Evolutionary conservation across 2,329 filamentous ascomycete species (phyloP).

Genomic region (Ophiocordyceps robertsii): DNA sequence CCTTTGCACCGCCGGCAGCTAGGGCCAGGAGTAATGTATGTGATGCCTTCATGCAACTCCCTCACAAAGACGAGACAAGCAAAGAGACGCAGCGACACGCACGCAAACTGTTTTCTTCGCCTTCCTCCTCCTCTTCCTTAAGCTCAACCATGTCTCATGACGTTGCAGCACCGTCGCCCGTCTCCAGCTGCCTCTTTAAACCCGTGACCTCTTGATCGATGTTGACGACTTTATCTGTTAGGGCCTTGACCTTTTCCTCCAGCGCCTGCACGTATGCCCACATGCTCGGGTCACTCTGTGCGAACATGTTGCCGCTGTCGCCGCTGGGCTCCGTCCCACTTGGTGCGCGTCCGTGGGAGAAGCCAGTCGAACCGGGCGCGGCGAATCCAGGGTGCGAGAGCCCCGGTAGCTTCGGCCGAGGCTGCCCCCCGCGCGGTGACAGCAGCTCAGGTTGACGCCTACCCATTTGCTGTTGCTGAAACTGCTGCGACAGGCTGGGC

Average conservation of each 20-base stretch:
- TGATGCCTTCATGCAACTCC: too few species aligned
- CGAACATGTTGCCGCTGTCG: slow-evolving; percentile 55
- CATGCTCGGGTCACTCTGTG: slow-evolving; percentile 45
- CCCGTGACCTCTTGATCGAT: slow-evolving; percentile 20
- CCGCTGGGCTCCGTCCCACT: slow-evolving; percentile 39
- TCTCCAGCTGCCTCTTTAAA: slow-evolving; percentile 20
- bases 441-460: slow-evolving; percentile 42
- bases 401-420: slow-evolving; percentile 23
- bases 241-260: slow-evolving; percentile 37
- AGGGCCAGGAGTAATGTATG: too few species aligned
- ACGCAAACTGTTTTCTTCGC: too few species aligned
- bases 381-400: slow-evolving; percentile 22
- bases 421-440: slow-evolving; percentile 34
- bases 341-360: slow-evolving; percentile 22
- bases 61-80: too few species aligned
- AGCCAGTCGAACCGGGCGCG: slow-evolving; percentile 15
- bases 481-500: slow-evolving; percentile 51
- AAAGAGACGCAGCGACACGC: too few species aligned
- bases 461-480: slow-evolving; percentile 46
- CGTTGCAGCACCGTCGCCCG: slow-evolving; percentile 12
- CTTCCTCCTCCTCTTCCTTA: background rate
- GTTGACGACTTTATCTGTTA: slow-evolving; percentile 19
- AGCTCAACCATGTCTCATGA: background rate
- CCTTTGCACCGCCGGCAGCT: too few species aligned
- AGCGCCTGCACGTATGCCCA: slow-evolving; percentile 62